phyloP scores from a whole-genome alignment of 140 eudicot species.

The Cichorium intybus region DNA sequence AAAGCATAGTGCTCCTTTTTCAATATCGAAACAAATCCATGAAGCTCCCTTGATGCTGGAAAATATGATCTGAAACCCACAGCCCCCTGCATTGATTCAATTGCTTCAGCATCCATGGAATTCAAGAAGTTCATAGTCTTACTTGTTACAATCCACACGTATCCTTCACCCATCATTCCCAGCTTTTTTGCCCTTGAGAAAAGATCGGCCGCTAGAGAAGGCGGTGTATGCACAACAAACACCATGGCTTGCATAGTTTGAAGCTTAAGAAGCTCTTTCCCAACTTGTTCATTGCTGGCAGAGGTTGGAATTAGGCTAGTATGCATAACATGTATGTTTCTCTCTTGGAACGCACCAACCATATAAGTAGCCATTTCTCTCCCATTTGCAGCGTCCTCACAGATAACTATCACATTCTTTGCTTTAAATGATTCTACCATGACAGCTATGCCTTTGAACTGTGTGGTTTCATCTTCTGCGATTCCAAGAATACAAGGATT shows the following conservation, averaged over 20 bases:
- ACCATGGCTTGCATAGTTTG: constrained; percentile 29
- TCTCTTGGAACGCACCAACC: not conserved
- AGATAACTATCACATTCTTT: constrained; percentile 13
- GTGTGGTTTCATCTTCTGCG: constrained; percentile 29
- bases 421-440: constrained; percentile 10
- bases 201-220: constrained; percentile 19
- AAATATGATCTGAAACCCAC: constrained; percentile 21
- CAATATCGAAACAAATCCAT: not conserved
- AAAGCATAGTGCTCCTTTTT: not conserved
- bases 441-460: constrained; percentile 30
- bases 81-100: constrained; percentile 23
- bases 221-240: constrained; percentile 36
- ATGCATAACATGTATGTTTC: not conserved
- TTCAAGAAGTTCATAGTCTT: constrained; percentile 25
- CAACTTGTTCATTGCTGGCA: constrained; percentile 24
- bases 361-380: not conserved
- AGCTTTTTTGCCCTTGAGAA: constrained; percentile 24
- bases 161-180: constrained; percentile 45
- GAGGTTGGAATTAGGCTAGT: constrained; percentile 16
- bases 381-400: not conserved
- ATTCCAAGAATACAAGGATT: constrained; percentile 31
- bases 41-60: not conserved
- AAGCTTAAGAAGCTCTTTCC: constrained; percentile 31
- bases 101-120: constrained; percentile 6
- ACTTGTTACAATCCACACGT: constrained; percentile 38